These are phyloP conservation scores for Boletus pseudo-olivaceus DNA, from an alignment of 768 basidiomycete genomes.

Conservation along the genomic window DNA sequence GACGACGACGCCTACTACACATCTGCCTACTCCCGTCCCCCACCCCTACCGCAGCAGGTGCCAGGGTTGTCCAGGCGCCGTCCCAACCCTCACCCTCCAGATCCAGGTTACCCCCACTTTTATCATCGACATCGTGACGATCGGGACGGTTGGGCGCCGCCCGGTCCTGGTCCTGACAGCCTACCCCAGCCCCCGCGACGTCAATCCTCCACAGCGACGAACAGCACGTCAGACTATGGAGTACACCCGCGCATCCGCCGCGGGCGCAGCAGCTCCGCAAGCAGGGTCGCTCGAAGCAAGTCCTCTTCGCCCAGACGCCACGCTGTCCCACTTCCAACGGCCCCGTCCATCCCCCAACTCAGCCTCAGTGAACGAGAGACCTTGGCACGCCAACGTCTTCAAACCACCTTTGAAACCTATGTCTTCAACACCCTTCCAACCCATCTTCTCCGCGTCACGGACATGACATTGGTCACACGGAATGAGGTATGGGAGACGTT, in stretches of 20 bases:
- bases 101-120: constrained; percentile 3
- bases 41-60: constrained; percentile 6
- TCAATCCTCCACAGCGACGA: constrained; percentile 17
- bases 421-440: constrained; percentile 26
- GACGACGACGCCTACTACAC: constrained; percentile 17
- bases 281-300: constrained; percentile 13
- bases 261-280: constrained; percentile 17
- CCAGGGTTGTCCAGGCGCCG: constrained; percentile 13
- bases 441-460: constrained; percentile 19
- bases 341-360: constrained; percentile 16
- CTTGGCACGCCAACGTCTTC: constrained; percentile 19
- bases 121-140: constrained; percentile 24
- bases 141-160: constrained; percentile 12
- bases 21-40: constrained; percentile 5
- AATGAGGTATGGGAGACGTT: constrained; percentile 20
- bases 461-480: constrained; percentile 21
- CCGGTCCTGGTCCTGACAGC: constrained; percentile 13
- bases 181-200: constrained; percentile 14
- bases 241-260: constrained; percentile 15
- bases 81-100: constrained; percentile 9
- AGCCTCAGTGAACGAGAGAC: constrained; percentile 21
- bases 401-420: constrained; percentile 22
- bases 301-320: constrained; percentile 22
- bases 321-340: constrained; percentile 10
- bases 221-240: constrained; percentile 17